Evolutionary conservation across 2,329 filamentous ascomycete species (phyloP).

Genomic region (Pezicula radicicola): DNA sequence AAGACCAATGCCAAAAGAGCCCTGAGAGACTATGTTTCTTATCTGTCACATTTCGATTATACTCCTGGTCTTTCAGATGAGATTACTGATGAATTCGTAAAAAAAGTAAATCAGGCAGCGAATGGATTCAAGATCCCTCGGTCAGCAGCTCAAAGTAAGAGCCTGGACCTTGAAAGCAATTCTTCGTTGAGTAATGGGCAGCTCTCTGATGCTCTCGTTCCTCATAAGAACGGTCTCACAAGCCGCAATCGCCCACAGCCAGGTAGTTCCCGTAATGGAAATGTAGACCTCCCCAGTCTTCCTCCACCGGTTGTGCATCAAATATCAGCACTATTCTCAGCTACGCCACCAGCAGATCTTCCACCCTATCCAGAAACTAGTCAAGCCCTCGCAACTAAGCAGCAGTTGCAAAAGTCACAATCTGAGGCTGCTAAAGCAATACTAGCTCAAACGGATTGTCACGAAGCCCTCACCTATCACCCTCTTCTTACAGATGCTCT

Average conservation of each 20-base stretch:
- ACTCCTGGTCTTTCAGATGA: conserved; percentile 49
- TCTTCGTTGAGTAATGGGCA: conserved; percentile 27
- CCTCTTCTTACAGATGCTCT: conserved; percentile 76
- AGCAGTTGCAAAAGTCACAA: conserved; percentile 26
- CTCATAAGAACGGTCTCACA: conserved; percentile 30
- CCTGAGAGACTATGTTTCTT: conserved; percentile 70
- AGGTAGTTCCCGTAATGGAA: conserved; percentile 18
- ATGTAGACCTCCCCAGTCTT: conserved; percentile 37
- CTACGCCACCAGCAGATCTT: conserved; percentile 62
- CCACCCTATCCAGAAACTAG: conserved; percentile 60
- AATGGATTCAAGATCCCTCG: conserved; percentile 42
- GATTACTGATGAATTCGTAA: conserved; percentile 44
- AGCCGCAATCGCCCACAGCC: conserved; percentile 27
- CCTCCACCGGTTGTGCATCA: conserved; percentile 47
- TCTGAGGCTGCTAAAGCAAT: conserved; percentile 27
- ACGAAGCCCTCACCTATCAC: conserved; percentile 75
- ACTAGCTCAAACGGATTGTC: conserved; percentile 39
- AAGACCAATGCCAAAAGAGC: conserved; percentile 74
- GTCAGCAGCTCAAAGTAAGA: conserved; percentile 21
- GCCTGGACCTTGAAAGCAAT: conserved; percentile 26
- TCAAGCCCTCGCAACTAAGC: conserved; percentile 27
- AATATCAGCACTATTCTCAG: conserved; percentile 66
- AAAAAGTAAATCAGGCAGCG: conserved; percentile 55
- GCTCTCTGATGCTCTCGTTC: conserved; percentile 40
- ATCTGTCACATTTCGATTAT: conserved; percentile 74